These are phyloP conservation scores for Aspergillus uvarum DNA, from an alignment of 2,329 filamentous ascomycete genomes.

Conservation along the genomic window DNA sequence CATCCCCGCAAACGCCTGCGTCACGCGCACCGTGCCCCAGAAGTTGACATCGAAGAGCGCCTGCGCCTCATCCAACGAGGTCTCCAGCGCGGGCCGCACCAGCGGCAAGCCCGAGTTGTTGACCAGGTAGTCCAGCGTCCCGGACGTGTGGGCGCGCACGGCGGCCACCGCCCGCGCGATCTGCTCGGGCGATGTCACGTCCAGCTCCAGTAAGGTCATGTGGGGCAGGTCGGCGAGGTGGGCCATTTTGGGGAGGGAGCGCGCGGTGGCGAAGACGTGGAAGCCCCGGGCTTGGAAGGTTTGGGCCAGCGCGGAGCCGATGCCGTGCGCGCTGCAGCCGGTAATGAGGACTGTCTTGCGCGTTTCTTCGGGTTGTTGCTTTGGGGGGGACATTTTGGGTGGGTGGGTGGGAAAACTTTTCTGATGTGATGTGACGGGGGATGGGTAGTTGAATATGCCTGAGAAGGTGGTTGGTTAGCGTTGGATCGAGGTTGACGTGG, in stretches of 20 bases:
- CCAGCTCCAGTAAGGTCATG: slow-evolving; percentile 31
- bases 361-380: background rate
- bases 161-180: slow-evolving; percentile 32
- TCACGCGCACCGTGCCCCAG: slow-evolving; percentile 38
- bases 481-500: too few species aligned
- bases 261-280: slow-evolving; percentile 43
- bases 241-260: slow-evolving; percentile 32
- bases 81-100: slow-evolving; percentile 40
- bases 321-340: slow-evolving; percentile 41
- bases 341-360: slow-evolving; percentile 35
- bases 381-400: background rate
- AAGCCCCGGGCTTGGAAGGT: slow-evolving; percentile 36
- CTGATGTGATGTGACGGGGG: too few species aligned
- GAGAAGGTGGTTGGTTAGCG: too few species aligned
- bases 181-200: slow-evolving; percentile 29
- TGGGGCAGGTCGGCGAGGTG: slow-evolving; percentile 23
- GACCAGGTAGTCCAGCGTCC: slow-evolving; percentile 41
- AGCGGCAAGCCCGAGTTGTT: slow-evolving; percentile 47
- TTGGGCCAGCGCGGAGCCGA: slow-evolving; percentile 40
- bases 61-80: slow-evolving; percentile 35
- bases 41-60: slow-evolving; percentile 46
- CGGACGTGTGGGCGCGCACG: slow-evolving; percentile 29
- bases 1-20: slow-evolving; percentile 38
- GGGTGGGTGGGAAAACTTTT: background rate
- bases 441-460: too few species aligned